Evolutionary conservation across 768 basidiomycete species (phyloP), one percentile per base, ranked within the genome.

Genomic region (Russula abietina): DNA sequence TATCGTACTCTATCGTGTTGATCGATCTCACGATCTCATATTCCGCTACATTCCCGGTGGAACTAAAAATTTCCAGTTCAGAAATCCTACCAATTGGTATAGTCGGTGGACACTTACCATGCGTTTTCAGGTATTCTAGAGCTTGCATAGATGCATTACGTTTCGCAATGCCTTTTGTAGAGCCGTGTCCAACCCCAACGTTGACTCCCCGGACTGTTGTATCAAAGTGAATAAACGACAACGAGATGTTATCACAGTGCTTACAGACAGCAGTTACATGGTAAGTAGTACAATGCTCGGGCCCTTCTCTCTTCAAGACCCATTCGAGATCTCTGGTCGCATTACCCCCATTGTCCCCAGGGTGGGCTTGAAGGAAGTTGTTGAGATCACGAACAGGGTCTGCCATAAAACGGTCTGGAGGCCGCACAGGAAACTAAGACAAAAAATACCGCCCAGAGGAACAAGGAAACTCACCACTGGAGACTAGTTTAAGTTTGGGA

Each of bases 301-400:
- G 65, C 0, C 65, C 65, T 22, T 59, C 50, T 50, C 30, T 59
- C 26, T 1, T 46, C 33, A 39, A 46, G 3, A 5, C 0, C 65
- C 65, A 66, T 10, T 22, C 19, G 8, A 66, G 46, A 4, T 64
- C 63, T 26, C 38, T 50, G 39, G 54, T 50, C 54, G 45, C 50
- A 41, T 10, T 64, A 0, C 63, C 63, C 2, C n/a, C 28, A 30
- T 30, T 30, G 28, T 5, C 28, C 28, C 3, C 48, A 1, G 48
- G 54, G 2, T 32, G 55, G 39, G 30, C 49, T 22, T 66, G 65
- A 9, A 66, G 50, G 17, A 19, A 65, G 38, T 66, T 66, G 51
- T 66, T 66, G 43, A 66, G 63, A n/a, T 66, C 65, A 14, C 65
- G 62, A 32, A 64, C 57, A 24, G 64, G 62, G 38, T 66, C 65